Conservation (phyloP, 257 asterid species). For the Scutellaria baicalensis region DNA sequence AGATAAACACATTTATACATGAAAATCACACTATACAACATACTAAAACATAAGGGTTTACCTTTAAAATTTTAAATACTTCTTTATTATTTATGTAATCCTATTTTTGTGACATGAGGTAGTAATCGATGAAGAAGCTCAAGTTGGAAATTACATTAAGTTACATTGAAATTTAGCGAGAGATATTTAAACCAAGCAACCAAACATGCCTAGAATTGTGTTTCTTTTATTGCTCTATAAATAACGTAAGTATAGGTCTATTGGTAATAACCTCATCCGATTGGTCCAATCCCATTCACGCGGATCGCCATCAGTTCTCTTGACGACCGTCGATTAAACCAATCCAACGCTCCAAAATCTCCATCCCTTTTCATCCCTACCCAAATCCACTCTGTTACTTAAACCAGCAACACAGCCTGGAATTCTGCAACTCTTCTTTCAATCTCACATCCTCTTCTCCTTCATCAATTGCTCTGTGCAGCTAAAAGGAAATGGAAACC, state of each 20-base stretch:
- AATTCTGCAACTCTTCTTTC: background rate
- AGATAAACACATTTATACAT: too few relatives aligned
- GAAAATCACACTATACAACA: too few relatives aligned
- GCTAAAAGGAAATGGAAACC: constrained; percentile 16
- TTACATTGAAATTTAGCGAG: too few relatives aligned
- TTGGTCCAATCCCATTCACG: constrained; percentile 19
- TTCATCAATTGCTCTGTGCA: background rate
- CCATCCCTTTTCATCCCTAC: constrained; percentile 2
- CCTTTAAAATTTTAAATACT: too few relatives aligned
- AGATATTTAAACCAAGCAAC: too few relatives aligned
- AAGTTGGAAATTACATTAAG: too few relatives aligned
- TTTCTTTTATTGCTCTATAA: background rate
- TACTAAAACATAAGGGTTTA: too few relatives aligned
- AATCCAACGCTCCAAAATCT: constrained; percentile 17
- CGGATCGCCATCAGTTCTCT: background rate
- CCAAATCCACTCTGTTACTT: constrained; percentile 9
- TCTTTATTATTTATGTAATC: too few relatives aligned
- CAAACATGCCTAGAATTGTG: background rate
- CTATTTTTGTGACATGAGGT: too few relatives aligned
- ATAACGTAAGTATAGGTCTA: background rate
- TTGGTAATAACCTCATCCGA: background rate
- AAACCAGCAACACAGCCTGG: constrained; percentile 6
- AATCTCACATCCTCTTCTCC: background rate
- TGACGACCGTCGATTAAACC: constrained; percentile 17
- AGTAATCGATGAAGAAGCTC: too few relatives aligned